Percentiles rank a stretch among this genome's conserved stretches.
Evolutionary conservation across 2,329 filamentous ascomycete genomes (phyloP).

Genomic region (Ceratocystis harringtonii): DNA sequence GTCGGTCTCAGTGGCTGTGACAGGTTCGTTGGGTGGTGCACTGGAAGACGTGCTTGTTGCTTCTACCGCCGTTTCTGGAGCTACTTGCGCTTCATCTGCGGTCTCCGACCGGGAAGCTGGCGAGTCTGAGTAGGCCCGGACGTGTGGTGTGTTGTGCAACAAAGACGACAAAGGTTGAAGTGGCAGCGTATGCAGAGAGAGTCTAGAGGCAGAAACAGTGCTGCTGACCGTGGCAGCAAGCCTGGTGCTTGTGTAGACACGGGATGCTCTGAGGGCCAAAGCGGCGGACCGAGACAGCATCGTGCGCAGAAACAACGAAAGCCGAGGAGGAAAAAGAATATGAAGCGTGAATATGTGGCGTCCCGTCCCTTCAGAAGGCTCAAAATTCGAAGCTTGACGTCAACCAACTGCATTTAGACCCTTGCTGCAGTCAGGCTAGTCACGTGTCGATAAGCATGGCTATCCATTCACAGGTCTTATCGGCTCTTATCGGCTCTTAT

Average conservation of each 20-base stretch:
- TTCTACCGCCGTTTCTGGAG: neutral
- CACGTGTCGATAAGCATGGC: neutral
- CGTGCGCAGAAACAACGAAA: neutral
- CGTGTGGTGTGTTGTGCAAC: neutral
- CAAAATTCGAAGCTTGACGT: constrained; percentile 8
- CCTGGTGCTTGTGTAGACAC: neutral
- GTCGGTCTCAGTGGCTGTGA: neutral
- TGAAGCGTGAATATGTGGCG: neutral
- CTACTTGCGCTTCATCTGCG: neutral
- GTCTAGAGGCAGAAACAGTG: neutral
- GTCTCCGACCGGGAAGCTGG: neutral
- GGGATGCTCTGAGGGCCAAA: neutral
- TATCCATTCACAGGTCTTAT: neutral
- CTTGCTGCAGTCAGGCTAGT: neutral
- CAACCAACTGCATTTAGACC: constrained; percentile 7
- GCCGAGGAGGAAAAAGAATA: no score
- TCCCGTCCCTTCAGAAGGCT: neutral
- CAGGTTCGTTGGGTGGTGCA: neutral
- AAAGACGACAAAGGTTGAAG: neutral
- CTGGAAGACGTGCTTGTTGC: no score
- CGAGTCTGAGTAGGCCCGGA: neutral
- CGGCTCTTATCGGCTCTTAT: neutral
- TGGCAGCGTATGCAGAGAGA: neutral
- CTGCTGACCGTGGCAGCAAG: neutral
- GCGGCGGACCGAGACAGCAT: constrained; percentile 4